phyloP scores from a whole-genome alignment of 164 flowering plant species.

The Nymphaea thermarum region DNA sequence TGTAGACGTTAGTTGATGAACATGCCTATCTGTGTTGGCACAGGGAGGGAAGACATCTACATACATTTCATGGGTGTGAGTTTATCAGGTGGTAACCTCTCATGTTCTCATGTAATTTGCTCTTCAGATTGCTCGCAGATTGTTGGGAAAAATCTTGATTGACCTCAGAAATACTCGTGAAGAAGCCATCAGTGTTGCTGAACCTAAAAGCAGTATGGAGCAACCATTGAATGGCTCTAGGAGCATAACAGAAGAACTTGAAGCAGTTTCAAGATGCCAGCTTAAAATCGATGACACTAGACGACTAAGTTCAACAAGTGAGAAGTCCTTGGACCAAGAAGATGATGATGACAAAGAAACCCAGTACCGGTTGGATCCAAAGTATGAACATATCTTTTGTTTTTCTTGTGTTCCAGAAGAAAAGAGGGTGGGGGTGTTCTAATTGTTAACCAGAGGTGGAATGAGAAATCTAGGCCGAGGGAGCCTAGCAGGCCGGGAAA shows the following conservation, averaged over 20 bases:
- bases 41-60: too few relatives aligned
- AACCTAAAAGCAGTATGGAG: slow-evolving; percentile 58
- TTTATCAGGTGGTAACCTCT: too few relatives aligned
- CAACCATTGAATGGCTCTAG: slow-evolving; percentile 18
- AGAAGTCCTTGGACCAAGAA: slow-evolving; percentile 72
- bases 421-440: not conserved
- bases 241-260: slow-evolving; percentile 36
- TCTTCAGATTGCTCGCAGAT: slow-evolving; percentile 84
- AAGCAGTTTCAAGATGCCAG: slow-evolving; percentile 29
- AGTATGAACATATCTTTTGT: slow-evolving; percentile 25
- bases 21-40: too few relatives aligned
- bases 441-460: too few relatives aligned
- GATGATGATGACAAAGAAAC: slow-evolving; percentile 96
- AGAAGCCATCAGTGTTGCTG: slow-evolving; percentile 88
- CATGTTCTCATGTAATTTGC: too few relatives aligned
- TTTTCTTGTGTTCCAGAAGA: not conserved
- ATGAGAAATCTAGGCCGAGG: too few relatives aligned
- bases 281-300: slow-evolving; percentile 42
- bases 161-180: slow-evolving; percentile 94
- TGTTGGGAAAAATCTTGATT: slow-evolving; percentile 92
- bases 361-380: slow-evolving; percentile 92
- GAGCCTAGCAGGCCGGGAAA: too few relatives aligned
- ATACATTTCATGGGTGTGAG: too few relatives aligned
- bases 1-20: too few relatives aligned
- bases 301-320: slow-evolving; percentile 57